Conservation (phyloP, 2,329 filamentous ascomycete species). For the Orbilia oligospora region DNA sequence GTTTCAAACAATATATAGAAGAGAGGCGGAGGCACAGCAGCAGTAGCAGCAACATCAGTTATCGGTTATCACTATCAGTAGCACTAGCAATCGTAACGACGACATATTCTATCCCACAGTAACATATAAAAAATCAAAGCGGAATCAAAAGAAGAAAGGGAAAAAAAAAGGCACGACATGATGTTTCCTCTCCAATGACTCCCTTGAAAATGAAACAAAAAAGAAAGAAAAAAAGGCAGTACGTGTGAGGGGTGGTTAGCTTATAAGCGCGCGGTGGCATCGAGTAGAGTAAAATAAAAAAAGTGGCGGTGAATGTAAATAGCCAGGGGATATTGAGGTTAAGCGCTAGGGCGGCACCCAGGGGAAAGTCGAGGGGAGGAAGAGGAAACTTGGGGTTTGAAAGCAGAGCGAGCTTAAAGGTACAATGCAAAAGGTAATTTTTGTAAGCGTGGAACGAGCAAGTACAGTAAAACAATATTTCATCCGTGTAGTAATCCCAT, state of each 20-base stretch:
- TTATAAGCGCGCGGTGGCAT: conserved; percentile 29
- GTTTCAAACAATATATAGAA: background rate
- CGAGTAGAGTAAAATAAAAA: background rate
- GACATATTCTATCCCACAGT: background rate
- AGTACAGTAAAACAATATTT: conserved; percentile 22
- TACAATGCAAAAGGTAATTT: conserved; percentile 40
- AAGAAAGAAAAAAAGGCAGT: background rate
- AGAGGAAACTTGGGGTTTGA: conserved; percentile 1
- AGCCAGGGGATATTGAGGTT: background rate
- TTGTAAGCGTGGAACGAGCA: conserved; percentile 1
- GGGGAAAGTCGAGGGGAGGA: background rate
- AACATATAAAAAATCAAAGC: background rate
- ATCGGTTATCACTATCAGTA: background rate
- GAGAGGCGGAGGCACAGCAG: background rate
- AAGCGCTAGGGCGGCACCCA: conserved; percentile 31
- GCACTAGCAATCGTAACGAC: background rate
- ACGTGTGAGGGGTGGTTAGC: conserved; percentile 3
- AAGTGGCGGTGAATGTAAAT: conserved; percentile 1
- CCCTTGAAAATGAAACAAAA: conserved; percentile 28
- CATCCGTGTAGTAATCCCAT: conserved; percentile 55
- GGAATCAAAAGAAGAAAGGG: background rate
- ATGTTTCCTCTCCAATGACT: conserved; percentile 39
- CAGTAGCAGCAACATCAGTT: background rate
- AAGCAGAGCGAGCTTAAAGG: conserved; percentile 13
- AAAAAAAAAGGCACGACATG: conserved; percentile 19